phyloP scores from a whole-genome alignment of 108 stramenopile species.

The Skeletonema marinoi region DNA sequence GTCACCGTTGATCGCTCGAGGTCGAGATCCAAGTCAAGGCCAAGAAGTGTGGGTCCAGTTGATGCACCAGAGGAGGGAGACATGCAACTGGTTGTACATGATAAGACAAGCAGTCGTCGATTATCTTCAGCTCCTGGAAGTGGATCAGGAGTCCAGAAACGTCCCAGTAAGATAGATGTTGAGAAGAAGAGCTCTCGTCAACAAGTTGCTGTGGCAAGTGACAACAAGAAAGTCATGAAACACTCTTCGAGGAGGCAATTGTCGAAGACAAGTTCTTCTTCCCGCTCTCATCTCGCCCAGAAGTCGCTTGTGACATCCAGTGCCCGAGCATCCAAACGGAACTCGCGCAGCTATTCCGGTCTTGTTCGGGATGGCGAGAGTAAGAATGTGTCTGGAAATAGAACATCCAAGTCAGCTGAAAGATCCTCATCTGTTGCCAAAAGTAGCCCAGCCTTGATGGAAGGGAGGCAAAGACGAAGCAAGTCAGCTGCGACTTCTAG shows the following conservation, averaged over 20 bases:
- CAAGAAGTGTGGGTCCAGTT: not conserved
- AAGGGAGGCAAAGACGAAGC: not conserved
- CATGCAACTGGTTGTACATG: not conserved
- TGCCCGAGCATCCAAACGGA: not conserved
- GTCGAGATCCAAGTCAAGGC: not conserved
- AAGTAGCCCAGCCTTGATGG: not conserved
- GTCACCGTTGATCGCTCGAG: not conserved
- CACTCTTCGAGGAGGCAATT: not conserved
- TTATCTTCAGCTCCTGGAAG: not conserved
- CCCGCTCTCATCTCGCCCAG: not conserved
- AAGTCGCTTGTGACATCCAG: not conserved
- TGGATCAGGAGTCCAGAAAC: not conserved
- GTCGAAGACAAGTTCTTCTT: not conserved
- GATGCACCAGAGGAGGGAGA: not conserved
- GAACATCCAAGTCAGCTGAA: not conserved
- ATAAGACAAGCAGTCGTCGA: not conserved
- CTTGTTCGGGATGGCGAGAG: not conserved
- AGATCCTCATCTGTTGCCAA: not conserved
- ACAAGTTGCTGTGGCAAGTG: not conserved
- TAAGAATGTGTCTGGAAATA: not conserved
- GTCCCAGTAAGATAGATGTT: slow-evolving; percentile 17
- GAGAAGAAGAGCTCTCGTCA: slow-evolving; percentile 18
- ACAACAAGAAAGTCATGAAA: not conserved
- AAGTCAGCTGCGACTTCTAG: not conserved
- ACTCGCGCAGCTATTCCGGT: not conserved